Evolutionary conservation across 1,139 yeast species (phyloP).

Genomic region (Suhomyces atakaporum): DNA sequence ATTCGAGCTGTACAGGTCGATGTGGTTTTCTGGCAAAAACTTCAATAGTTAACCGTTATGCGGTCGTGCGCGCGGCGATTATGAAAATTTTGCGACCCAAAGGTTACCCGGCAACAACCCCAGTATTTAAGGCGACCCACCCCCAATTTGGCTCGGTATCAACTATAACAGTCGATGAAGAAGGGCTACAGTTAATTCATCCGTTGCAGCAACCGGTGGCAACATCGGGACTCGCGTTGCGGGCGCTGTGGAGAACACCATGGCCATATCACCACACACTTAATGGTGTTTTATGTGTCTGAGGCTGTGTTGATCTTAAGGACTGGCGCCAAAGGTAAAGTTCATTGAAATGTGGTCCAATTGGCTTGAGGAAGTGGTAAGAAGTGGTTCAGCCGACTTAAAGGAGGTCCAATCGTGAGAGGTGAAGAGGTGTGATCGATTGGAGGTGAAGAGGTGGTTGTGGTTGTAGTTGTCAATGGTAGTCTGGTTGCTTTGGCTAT

Average conservation of each 20-base stretch:
- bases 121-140: conserved; percentile 1
- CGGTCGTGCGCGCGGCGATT: conserved; percentile 11
- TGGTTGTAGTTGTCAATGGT: too few relatives aligned
- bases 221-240: conserved; percentile 6
- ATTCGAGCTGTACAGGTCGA: too few relatives aligned
- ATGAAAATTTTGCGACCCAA: conserved; percentile 16
- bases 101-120: conserved; percentile 13
- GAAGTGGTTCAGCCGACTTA: too few relatives aligned
- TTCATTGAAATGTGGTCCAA: too few relatives aligned
- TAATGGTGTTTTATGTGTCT: conserved; percentile 31
- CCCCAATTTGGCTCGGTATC: conserved; percentile 28
- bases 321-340: neutral
- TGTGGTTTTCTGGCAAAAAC: too few relatives aligned
- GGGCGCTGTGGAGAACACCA: conserved; percentile 32
- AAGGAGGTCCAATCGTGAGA: too few relatives aligned
- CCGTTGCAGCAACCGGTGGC: conserved; percentile 46
- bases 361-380: too few relatives aligned
- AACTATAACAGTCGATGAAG: conserved; percentile 72
- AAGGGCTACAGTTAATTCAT: conserved; percentile 45
- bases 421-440: too few relatives aligned
- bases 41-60: too few relatives aligned
- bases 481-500: too few relatives aligned
- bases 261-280: conserved; percentile 34
- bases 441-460: too few relatives aligned
- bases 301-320: conserved; percentile 28